These are phyloP conservation scores for Lactarius sp. DNA, from an alignment of 768 basidiomycete species.

Conservation along the genomic window DNA sequence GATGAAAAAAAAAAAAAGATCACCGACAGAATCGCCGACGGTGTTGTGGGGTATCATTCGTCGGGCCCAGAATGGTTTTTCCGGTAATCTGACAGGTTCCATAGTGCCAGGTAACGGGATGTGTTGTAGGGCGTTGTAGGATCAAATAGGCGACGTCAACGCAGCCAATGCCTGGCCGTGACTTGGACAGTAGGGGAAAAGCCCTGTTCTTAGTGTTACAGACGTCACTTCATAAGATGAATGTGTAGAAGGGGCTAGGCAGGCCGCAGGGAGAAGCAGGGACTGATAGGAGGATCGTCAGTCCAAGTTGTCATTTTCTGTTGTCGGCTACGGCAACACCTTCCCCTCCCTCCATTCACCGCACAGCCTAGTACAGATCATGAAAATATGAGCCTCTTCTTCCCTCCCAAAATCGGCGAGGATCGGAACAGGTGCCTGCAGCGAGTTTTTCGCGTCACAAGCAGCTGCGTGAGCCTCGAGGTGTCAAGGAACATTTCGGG, in stretches of 20 bases:
- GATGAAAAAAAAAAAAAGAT: background rate
- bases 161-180: background rate
- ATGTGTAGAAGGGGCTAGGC: background rate
- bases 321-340: background rate
- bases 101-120: background rate
- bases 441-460: conserved; percentile 5
- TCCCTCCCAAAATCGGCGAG: background rate
- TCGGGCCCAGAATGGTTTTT: conserved; percentile 2
- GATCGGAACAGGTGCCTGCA: conserved; percentile 10
- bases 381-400: background rate
- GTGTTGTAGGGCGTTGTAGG: conserved; percentile 5
- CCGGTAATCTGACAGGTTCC: background rate
- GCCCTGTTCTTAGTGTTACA: background rate
- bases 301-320: background rate
- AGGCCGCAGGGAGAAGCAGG: background rate
- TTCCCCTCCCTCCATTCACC: background rate
- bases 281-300: conserved; percentile 10
- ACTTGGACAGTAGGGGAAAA: background rate
- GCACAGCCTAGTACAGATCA: background rate
- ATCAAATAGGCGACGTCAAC: conserved; percentile 2
- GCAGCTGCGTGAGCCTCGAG: conserved; percentile 13
- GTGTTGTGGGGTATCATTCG: background rate
- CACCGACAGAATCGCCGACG: background rate
- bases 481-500: background rate
- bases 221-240: conserved; percentile 12